These are phyloP conservation scores for Lolium multiflorum DNA, from an alignment of 176 grass and related monocot genomes.

Conservation along the genomic window DNA sequence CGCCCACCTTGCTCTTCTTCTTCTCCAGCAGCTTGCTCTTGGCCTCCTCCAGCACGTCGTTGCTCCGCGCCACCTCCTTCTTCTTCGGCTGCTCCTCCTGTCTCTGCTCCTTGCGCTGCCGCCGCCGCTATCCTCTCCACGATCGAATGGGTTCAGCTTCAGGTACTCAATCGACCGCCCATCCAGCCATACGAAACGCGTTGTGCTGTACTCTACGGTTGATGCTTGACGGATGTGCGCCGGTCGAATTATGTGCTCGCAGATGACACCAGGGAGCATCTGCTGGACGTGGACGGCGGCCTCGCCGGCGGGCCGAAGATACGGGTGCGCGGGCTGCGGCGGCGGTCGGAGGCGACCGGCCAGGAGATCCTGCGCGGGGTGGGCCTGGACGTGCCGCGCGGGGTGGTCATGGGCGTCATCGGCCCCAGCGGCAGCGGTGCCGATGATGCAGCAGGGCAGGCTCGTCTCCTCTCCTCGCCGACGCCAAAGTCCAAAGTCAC, in stretches of 20 bases:
- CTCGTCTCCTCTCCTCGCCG: too few relatives aligned
- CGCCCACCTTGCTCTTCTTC: too few relatives aligned
- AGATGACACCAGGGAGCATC: constrained; percentile 68
- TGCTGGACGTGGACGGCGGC: constrained; percentile 56
- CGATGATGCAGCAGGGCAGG: too few relatives aligned
- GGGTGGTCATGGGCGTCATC: constrained; percentile 79
- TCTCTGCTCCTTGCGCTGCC: too few relatives aligned
- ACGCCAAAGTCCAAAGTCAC: constrained; percentile 38
- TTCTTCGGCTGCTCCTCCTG: constrained; percentile 60
- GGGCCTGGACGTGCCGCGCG: constrained; percentile 74
- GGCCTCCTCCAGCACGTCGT: constrained; percentile 59
- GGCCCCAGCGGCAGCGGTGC: too few relatives aligned
- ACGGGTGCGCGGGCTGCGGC: constrained; percentile 63
- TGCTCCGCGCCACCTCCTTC: constrained; percentile 68
- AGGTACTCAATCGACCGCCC: too few relatives aligned
- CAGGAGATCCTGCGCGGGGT: constrained; percentile 72
- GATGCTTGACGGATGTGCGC: neutral
- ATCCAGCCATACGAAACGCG: too few relatives aligned
- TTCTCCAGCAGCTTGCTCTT: too few relatives aligned
- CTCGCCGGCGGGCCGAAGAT: constrained; percentile 50
- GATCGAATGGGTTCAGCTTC: constrained; percentile 52
- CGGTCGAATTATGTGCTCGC: neutral
- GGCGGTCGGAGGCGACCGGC: constrained; percentile 57
- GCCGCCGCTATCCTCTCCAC: neutral
- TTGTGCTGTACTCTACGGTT: neutral